A percentile compares a stretch with the other conserved stretches of the same genome.
Conservation (phyloP, 2,329 filamentous ascomycete genomes). For the Botrytis cinerea region DNA sequence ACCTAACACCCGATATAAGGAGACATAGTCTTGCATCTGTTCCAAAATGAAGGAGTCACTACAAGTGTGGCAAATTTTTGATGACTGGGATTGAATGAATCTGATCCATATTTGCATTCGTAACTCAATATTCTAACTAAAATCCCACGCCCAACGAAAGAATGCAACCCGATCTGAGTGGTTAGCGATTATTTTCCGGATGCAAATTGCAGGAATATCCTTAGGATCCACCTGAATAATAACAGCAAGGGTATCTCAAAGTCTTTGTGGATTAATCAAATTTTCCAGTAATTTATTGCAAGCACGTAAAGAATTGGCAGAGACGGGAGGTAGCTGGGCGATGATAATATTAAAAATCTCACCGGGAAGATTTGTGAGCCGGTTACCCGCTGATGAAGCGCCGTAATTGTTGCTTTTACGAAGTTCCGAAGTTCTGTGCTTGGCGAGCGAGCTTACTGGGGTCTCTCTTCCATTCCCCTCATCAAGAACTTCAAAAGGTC, state of each 20-base stretch:
- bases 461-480: not conserved
- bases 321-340: not conserved
- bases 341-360: not conserved
- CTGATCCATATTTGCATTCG: not conserved
- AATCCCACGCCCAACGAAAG: not conserved
- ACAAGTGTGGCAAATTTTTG: not conserved
- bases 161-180: not conserved
- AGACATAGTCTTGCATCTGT: not conserved
- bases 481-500: not conserved
- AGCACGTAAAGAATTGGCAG: not conserved
- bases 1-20: accelerated
- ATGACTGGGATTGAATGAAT: not conserved
- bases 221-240: not conserved
- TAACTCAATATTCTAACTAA: not conserved
- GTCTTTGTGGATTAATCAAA: not conserved
- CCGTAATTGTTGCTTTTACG: not conserved
- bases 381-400: not conserved
- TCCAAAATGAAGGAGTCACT: not conserved
- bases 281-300: not conserved
- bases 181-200: not conserved
- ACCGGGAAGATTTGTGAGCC: not conserved
- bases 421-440: not conserved
- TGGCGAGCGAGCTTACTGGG: no score
- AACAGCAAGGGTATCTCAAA: not conserved
- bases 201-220: not conserved